phyloP scores from a whole-genome alignment of 345 rosid genomes.

The Triadica sebifera region DNA sequence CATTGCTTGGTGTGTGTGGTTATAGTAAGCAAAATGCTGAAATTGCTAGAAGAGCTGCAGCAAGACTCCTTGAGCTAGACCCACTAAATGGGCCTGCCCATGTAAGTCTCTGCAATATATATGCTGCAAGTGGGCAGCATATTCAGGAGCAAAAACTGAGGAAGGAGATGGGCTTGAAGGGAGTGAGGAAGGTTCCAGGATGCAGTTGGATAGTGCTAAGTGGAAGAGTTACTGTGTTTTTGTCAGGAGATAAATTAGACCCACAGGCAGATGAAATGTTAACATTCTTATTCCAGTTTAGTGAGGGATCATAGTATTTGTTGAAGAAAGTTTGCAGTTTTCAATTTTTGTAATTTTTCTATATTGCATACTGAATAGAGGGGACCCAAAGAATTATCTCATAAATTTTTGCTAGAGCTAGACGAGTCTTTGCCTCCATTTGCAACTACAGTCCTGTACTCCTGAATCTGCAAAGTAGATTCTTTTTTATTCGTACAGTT shows the following conservation, averaged over 20 bases:
- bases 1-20: constrained; percentile 57
- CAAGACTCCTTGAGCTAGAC: constrained; percentile 52
- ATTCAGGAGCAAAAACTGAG: constrained; percentile 57
- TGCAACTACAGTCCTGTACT: too few relatives aligned
- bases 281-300: constrained; percentile 32
- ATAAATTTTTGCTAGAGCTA: too few relatives aligned
- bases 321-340: neutral
- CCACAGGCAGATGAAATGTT: constrained; percentile 34
- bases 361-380: too few relatives aligned
- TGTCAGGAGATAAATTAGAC: constrained; percentile 56
- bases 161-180: constrained; percentile 66
- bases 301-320: constrained; percentile 15
- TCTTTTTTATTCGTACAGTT: too few relatives aligned
- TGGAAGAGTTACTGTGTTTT: constrained; percentile 48
- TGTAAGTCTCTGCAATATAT: constrained; percentile 61
- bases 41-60: constrained; percentile 51
- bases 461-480: too few relatives aligned
- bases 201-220: constrained; percentile 69
- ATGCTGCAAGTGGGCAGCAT: constrained; percentile 50
- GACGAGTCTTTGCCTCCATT: too few relatives aligned
- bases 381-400: too few relatives aligned
- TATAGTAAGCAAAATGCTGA: constrained; percentile 35
- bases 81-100: constrained; percentile 69
- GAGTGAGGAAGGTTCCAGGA: constrained; percentile 78
- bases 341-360: neutral